Percentiles rank a stretch among this genome's conserved stretches.
Conservation (phyloP, 2,329 filamentous ascomycete species). For the Xylariales sp. region DNA sequence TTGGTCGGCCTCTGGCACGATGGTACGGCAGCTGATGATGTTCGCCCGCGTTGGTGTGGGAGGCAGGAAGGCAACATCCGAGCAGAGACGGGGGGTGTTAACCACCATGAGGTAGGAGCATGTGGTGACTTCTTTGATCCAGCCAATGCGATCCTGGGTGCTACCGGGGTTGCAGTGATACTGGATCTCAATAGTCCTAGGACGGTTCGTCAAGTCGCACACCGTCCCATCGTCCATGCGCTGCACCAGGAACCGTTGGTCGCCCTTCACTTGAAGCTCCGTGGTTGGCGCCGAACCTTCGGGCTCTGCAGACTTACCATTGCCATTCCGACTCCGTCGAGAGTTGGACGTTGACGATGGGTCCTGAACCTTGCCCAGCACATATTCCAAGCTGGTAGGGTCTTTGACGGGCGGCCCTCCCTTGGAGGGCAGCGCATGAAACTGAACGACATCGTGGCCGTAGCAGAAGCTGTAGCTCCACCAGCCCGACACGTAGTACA, state of each 20-base stretch:
- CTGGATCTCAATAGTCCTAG: slow-evolving; percentile 80
- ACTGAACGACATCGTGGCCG: slow-evolving; percentile 81
- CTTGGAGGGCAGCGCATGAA: slow-evolving; percentile 73
- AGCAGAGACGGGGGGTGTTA: slow-evolving; percentile 82
- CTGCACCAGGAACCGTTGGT: slow-evolving; percentile 83
- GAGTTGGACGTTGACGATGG: slow-evolving; percentile 15
- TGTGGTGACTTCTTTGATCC: slow-evolving; percentile 90
- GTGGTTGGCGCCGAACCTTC: slow-evolving; percentile 40
- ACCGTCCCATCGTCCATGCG: slow-evolving; percentile 72
- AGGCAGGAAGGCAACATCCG: slow-evolving; percentile 81
- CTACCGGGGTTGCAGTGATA: slow-evolving; percentile 74
- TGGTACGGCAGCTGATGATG: slow-evolving; percentile 69
- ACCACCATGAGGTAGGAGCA: slow-evolving; percentile 93
- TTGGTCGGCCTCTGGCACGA: slow-evolving; percentile 54
- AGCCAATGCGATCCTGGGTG: slow-evolving; percentile 71
- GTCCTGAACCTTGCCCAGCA: slow-evolving; percentile 60
- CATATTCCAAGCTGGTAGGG: slow-evolving; percentile 68
- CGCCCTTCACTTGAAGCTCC: slow-evolving; percentile 75
- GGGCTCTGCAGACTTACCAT: not conserved
- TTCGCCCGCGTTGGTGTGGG: slow-evolving; percentile 74
- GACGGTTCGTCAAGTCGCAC: slow-evolving; percentile 80
- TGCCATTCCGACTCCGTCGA: slow-evolving; percentile 14
- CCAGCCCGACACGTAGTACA: slow-evolving; percentile 83
- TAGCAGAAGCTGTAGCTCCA: slow-evolving; percentile 97
- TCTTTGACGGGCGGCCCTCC: slow-evolving; percentile 75